A percentile compares a stretch with the other conserved stretches of the same genome.
phyloP scores from a whole-genome alignment of 768 basidiomycete genomes.

The Phaeotremella fagi region DNA sequence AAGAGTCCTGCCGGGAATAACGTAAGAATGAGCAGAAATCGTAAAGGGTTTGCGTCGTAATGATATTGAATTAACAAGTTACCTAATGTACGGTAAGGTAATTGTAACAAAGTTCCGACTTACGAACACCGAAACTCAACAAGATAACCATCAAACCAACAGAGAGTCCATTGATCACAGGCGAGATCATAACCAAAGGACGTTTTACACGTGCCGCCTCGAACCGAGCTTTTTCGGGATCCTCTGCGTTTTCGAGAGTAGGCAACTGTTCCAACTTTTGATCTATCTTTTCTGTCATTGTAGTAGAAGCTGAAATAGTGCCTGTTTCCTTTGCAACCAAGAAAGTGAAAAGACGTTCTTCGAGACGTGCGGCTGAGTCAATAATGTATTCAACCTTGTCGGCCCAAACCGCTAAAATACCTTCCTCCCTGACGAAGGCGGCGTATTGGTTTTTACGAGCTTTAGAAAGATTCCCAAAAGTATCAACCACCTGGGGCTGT shows the following conservation, averaged over 20 bases:
- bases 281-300: no score
- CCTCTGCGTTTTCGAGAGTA: slow-evolving; percentile 4
- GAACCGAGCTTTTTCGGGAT: slow-evolving; percentile 4
- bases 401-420: slow-evolving; percentile 78
- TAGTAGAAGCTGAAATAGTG: slow-evolving; percentile 1
- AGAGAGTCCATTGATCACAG: slow-evolving; percentile 19
- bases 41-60: slow-evolving; percentile 59
- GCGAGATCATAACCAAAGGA: slow-evolving; percentile 23
- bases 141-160: slow-evolving; percentile 14
- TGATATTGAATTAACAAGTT: slow-evolving; percentile 62
- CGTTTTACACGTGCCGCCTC: slow-evolving; percentile 3
- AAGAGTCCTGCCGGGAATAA: slow-evolving; percentile 69
- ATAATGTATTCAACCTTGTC: slow-evolving; percentile 71
- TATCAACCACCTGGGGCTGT: no score
- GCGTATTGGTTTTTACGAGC: slow-evolving; percentile 82
- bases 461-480: slow-evolving; percentile 64
- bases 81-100: slow-evolving; percentile 52
- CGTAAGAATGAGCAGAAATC: slow-evolving; percentile 63
- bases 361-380: slow-evolving; percentile 52
- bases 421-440: slow-evolving; percentile 78
- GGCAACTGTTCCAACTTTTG: not conserved
- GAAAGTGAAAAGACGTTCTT: slow-evolving; percentile 67
- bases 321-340: slow-evolving; percentile 57
- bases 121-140: slow-evolving; percentile 28
- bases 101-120: slow-evolving; percentile 54